A percentile compares a stretch with the other conserved stretches of the same genome.
Conservation (phyloP, 352 stramenopile species). For the Pythium biforme region DNA sequence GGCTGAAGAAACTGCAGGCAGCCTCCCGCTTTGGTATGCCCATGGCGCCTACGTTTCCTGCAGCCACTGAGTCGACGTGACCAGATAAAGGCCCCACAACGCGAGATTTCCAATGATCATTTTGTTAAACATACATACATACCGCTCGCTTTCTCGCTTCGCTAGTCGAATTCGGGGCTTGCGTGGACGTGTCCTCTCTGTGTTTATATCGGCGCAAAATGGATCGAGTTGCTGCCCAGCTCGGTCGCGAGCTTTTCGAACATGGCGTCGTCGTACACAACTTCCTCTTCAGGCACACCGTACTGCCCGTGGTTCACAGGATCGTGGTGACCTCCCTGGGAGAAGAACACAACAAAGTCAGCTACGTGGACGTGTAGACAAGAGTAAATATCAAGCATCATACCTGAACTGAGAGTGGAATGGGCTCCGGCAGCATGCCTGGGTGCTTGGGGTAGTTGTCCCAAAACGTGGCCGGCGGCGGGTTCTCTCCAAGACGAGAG, state of each 20-base stretch:
- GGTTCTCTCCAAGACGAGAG: conserved; percentile 39
- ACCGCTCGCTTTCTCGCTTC: neutral
- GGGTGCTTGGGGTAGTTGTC: conserved; percentile 43
- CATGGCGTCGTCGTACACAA: conserved; percentile 40
- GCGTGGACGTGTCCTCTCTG: neutral
- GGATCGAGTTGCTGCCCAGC: conserved; percentile 36
- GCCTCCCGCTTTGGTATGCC: conserved; percentile 35
- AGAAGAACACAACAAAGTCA: neutral
- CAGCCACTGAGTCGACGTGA: neutral
- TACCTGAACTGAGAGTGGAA: conserved; percentile 25
- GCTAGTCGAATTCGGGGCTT: conserved; percentile 5
- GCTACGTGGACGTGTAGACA: neutral
- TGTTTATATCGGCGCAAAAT: conserved; percentile 43
- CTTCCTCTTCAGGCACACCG: conserved; percentile 33
- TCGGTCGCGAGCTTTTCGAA: conserved; percentile 45
- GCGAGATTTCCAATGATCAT: conserved; percentile 11
- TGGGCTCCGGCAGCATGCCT: conserved; percentile 29
- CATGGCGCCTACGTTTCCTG: neutral
- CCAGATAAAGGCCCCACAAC: neutral
- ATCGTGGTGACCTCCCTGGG: conserved; percentile 37
- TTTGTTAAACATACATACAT: conserved; percentile 25
- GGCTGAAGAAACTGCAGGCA: conserved; percentile 67
- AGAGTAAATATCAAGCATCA: neutral
- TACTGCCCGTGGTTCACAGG: conserved; percentile 19
- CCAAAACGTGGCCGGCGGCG: conserved; percentile 40